These are phyloP conservation scores for Macroventuria anomochaeta DNA, from an alignment of 2,329 filamentous ascomycete genomes.

Conservation along the genomic window DNA sequence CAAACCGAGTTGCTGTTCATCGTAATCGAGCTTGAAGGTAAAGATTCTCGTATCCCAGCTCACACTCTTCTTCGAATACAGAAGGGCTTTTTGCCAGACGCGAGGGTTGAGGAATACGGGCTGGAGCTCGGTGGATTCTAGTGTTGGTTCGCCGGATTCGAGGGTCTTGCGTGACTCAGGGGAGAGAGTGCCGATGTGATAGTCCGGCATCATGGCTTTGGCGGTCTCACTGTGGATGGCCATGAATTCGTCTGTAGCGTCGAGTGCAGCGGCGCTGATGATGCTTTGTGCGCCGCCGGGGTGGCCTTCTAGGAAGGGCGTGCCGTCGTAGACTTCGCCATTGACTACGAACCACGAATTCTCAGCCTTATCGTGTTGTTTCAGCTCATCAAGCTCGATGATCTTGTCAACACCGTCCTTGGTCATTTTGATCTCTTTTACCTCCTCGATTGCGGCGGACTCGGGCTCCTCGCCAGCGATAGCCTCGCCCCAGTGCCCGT, in stretches of 20 bases:
- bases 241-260: slow-evolving; percentile 87
- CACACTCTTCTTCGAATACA: slow-evolving; percentile 71
- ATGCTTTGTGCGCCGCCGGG: slow-evolving; percentile 89
- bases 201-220: slow-evolving; percentile 84
- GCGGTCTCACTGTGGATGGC: slow-evolving; percentile 93
- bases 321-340: slow-evolving; percentile 88
- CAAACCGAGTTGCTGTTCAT: slow-evolving; percentile 73
- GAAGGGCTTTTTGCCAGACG: slow-evolving; percentile 73
- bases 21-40: slow-evolving; percentile 77
- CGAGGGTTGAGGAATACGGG: slow-evolving; percentile 74
- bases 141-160: slow-evolving; percentile 53
- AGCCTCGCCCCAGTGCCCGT: slow-evolving; percentile 85
- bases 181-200: slow-evolving; percentile 82
- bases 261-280: slow-evolving; percentile 78
- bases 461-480: slow-evolving; percentile 59
- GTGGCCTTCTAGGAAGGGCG: slow-evolving; percentile 78
- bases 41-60: slow-evolving; percentile 84
- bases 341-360: slow-evolving; percentile 88
- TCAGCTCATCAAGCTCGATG: slow-evolving; percentile 75
- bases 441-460: slow-evolving; percentile 55
- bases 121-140: slow-evolving; percentile 55
- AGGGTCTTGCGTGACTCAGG: slow-evolving; percentile 64
- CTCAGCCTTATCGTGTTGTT: slow-evolving; percentile 67
- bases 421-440: slow-evolving; percentile 77
- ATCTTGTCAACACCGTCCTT: slow-evolving; percentile 67